Evolutionary conservation across 805 yeast genomes (phyloP).

Genomic region (Candida glaebosa): DNA sequence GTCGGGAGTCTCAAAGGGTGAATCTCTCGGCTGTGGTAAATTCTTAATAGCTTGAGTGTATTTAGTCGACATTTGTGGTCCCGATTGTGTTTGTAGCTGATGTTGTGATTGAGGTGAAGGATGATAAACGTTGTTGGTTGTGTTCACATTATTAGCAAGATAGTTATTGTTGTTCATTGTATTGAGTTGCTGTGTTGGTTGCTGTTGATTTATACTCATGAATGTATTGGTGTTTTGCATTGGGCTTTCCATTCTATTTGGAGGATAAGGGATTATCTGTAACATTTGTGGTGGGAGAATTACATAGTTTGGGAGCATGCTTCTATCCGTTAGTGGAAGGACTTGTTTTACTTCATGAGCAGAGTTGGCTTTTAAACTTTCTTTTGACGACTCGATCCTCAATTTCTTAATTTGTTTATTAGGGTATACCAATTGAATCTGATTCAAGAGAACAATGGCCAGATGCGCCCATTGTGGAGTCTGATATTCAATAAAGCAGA

Average conservation of each 20-base stretch:
- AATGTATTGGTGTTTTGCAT: not conserved
- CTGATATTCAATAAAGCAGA: conserved; percentile 59
- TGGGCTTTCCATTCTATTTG: conserved; percentile 2
- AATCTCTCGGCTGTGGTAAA: conserved; percentile 47
- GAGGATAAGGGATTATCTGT: conserved; percentile 2
- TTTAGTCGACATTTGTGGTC: conserved; percentile 41
- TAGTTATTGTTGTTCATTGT: not conserved
- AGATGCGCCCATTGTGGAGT: conserved; percentile 49
- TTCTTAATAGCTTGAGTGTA: conserved; percentile 52
- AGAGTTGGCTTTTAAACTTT: conserved; percentile 43
- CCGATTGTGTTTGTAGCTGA: not conserved
- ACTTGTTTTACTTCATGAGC: conserved; percentile 39
- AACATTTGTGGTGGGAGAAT: conserved; percentile 49
- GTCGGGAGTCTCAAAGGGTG: conserved; percentile 50
- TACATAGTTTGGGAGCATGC: conserved; percentile 55
- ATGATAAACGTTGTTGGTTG: not conserved
- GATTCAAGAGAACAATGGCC: conserved; percentile 44
- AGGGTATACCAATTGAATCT: conserved; percentile 30
- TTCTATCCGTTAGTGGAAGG: conserved; percentile 39
- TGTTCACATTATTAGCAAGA: not conserved
- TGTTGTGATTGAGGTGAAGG: not conserved
- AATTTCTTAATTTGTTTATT: conserved; percentile 41
- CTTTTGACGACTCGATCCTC: conserved; percentile 59
- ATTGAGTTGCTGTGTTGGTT: not conserved
- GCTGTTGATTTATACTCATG: not conserved